A percentile compares a stretch with the other conserved stretches of the same genome.
Evolutionary conservation across 2,329 filamentous ascomycete genomes (phyloP).

Genomic region (Gaeumannomyces sp.): DNA sequence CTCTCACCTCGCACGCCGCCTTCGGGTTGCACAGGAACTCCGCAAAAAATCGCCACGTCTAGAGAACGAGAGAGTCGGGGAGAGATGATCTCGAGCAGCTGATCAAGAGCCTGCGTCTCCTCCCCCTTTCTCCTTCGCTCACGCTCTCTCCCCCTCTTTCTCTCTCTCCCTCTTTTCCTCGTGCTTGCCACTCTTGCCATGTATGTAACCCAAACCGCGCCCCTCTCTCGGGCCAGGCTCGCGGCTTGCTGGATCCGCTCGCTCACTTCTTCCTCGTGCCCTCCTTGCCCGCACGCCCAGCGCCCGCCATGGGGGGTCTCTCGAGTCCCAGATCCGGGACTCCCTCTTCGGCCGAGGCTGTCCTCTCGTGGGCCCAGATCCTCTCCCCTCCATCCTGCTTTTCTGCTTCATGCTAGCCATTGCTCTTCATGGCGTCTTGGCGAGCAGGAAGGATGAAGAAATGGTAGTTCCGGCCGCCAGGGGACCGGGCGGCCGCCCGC

Average conservation of each 20-base stretch:
- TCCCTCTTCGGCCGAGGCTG: conserved; percentile 30
- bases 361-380: conserved; percentile 42
- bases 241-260: conserved; percentile 2
- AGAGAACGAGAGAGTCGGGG: not conserved
- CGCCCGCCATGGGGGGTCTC: conserved; percentile 4
- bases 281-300: not conserved
- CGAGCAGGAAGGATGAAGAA: conserved; percentile 43
- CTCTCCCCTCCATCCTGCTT: conserved; percentile 48
- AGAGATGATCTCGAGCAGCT: conserved; percentile 9
- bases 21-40: conserved; percentile 4
- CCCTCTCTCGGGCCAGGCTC: not conserved
- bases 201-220: conserved; percentile 11
- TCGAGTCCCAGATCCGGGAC: conserved; percentile 12
- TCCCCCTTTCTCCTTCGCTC: not conserved
- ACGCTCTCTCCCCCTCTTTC: not conserved
- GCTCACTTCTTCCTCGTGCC: not conserved
- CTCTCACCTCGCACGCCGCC: not conserved
- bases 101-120: conserved; percentile 6
- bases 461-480: conserved; percentile 43
- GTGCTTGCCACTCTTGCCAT: conserved; percentile 12
- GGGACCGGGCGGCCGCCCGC: conserved; percentile 83
- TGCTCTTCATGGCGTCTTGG: conserved; percentile 46
- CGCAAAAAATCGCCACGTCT: conserved; percentile 2
- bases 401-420: conserved; percentile 44
- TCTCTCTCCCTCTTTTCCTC: not conserved